Evolutionary conservation across 1,139 yeast species (phyloP).

Genomic region (Blastobotrys persicus): DNA sequence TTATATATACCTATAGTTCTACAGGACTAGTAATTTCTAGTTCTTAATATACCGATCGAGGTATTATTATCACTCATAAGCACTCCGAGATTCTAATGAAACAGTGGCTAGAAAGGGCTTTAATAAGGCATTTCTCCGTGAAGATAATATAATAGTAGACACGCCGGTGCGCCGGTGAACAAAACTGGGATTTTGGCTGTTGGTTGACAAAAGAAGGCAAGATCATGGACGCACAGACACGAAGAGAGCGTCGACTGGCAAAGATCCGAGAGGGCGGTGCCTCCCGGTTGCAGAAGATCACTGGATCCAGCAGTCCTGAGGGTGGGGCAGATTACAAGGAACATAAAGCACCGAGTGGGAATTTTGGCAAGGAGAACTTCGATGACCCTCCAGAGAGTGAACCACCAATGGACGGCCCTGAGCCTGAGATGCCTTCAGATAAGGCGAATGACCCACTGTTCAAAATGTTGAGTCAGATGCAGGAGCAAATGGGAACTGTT

Average conservation of each 20-base stretch:
- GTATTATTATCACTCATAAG: no score
- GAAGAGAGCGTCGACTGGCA: conserved; percentile 41
- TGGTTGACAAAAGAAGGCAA: no score
- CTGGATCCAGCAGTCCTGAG: conserved; percentile 32
- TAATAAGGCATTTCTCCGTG: no score
- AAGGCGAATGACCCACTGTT: conserved; percentile 27
- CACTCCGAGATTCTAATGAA: no score
- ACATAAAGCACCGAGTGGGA: conserved; percentile 9
- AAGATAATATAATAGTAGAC: no score
- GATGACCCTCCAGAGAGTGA: conserved; percentile 16
- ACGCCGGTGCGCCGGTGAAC: no score
- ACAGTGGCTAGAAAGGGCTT: no score
- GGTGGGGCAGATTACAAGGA: conserved; percentile 19
- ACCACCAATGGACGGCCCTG: conserved; percentile 4
- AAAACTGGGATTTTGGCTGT: no score
- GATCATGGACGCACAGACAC: conserved; percentile 31
- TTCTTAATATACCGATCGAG: no score
- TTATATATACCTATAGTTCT: no score
- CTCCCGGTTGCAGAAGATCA: conserved; percentile 39
- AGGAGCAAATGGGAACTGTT: conserved; percentile 8
- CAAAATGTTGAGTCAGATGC: conserved; percentile 26
- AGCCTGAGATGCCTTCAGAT: neutral
- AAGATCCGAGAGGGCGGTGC: conserved; percentile 37
- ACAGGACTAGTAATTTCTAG: no score
- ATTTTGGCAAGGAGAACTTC: neutral